Evolutionary conservation across 805 yeast genomes (phyloP).

Genomic region (Grigorovia humatica): DNA sequence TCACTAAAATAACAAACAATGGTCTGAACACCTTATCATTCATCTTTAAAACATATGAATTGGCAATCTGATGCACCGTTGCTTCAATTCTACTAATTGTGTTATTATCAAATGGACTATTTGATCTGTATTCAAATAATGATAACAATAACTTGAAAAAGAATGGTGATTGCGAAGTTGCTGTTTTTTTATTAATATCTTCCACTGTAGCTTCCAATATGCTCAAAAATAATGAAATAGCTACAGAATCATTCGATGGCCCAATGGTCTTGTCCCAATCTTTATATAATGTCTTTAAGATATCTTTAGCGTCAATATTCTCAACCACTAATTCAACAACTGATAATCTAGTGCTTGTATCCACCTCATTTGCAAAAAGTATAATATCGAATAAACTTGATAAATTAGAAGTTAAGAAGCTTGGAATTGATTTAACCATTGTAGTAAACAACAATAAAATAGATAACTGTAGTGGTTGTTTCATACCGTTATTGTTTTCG

Average conservation of each 20-base stretch:
- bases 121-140: slow-evolving; percentile 60
- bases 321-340: slow-evolving; percentile 52
- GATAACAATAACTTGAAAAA: slow-evolving; percentile 61
- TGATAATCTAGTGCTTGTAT: slow-evolving; percentile 49
- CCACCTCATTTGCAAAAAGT: slow-evolving; percentile 47
- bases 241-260: slow-evolving; percentile 30
- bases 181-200: slow-evolving; percentile 59
- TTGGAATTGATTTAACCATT: slow-evolving; percentile 73
- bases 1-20: slow-evolving; percentile 68
- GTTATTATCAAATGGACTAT: slow-evolving; percentile 51
- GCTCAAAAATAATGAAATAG: slow-evolving; percentile 62
- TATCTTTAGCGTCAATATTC: slow-evolving; percentile 55
- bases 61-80: slow-evolving; percentile 60
- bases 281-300: slow-evolving; percentile 49
- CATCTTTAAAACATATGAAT: slow-evolving; percentile 74
- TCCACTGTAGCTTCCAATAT: slow-evolving; percentile 58
- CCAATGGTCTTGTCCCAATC: slow-evolving; percentile 45
- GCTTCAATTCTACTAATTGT: slow-evolving; percentile 76
- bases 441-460: slow-evolving; percentile 62
- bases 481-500: slow-evolving; percentile 18
- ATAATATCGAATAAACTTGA: slow-evolving; percentile 50
- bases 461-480: slow-evolving; percentile 49
- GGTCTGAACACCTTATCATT: slow-evolving; percentile 94
- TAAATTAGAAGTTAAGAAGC: slow-evolving; percentile 64
- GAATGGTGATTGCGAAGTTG: slow-evolving; percentile 55